Evolutionary conservation across 2,329 filamentous ascomycete genomes (phyloP).

Genomic region (Fusarium longipes): DNA sequence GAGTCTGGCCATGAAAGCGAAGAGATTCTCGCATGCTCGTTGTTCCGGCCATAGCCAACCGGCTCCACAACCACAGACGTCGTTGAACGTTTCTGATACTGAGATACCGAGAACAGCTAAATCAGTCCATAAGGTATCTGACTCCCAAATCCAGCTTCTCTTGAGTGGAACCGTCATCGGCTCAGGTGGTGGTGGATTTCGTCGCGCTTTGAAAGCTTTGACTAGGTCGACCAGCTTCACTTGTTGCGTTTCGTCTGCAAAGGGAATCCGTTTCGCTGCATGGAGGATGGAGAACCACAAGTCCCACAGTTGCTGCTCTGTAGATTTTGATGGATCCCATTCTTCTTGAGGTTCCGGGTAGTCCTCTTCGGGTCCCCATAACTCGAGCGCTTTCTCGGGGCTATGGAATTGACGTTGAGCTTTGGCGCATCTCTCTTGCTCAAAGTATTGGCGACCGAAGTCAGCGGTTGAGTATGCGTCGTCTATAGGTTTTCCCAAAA

Average conservation of each 20-base stretch:
- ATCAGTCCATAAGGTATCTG: not conserved
- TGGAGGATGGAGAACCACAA: slow-evolving; percentile 4
- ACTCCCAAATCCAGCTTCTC: slow-evolving; percentile 7
- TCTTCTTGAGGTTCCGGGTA: not conserved
- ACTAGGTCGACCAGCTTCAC: not conserved
- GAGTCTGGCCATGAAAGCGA: not conserved
- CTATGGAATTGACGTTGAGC: slow-evolving; percentile 1
- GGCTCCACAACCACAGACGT: slow-evolving; percentile 7
- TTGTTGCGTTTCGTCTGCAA: not conserved
- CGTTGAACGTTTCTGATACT: slow-evolving; percentile 2
- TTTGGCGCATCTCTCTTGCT: not conserved
- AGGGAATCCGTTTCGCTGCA: not conserved
- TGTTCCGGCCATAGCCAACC: slow-evolving; percentile 22
- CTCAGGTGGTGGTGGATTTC: slow-evolving; percentile 1
- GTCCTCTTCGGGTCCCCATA: slow-evolving; percentile 4
- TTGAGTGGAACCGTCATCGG: slow-evolving; percentile 3
- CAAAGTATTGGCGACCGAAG: not conserved
- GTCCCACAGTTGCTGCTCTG: not conserved
- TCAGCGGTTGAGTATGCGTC: slow-evolving; percentile 4
- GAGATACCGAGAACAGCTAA: not conserved
- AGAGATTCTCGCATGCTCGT: slow-evolving; percentile 9
- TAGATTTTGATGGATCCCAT: fast-evolving
- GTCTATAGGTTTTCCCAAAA: not conserved
- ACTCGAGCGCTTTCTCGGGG: not conserved
- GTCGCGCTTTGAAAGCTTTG: not conserved